phyloP scores from a whole-genome alignment of 2,329 filamentous ascomycete genomes.

The Tolypocladium tropicale region DNA sequence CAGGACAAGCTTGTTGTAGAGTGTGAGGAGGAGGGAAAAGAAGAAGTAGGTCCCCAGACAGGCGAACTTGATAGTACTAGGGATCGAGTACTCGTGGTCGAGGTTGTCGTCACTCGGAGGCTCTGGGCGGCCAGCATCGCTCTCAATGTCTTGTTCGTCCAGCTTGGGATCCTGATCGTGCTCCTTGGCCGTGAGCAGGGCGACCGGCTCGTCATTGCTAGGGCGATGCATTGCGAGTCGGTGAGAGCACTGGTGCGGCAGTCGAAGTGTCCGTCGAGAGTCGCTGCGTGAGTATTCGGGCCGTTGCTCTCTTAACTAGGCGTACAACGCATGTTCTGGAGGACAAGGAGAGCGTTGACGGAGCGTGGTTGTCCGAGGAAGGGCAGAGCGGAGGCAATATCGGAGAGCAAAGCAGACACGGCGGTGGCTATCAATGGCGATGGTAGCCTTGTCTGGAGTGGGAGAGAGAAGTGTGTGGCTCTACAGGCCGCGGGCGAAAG shows the following conservation, averaged over 20 bases:
- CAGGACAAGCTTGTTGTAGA: conserved; percentile 50
- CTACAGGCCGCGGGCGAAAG: not conserved
- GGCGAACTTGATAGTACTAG: conserved; percentile 34
- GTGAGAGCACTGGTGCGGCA: not conserved
- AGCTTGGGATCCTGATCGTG: conserved; percentile 18
- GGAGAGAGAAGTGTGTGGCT: not conserved
- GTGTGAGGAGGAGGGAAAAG: conserved; percentile 36
- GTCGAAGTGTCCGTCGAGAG: not conserved
- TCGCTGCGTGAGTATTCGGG: not conserved
- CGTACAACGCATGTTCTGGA: not conserved
- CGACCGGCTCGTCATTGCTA: conserved; percentile 19
- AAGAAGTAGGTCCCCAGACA: conserved; percentile 43
- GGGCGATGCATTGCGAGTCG: conserved; percentile 19
- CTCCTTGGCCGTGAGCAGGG: conserved; percentile 20
- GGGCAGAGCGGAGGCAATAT: no score
- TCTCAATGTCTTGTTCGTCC: conserved; percentile 21
- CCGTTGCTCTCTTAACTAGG: not conserved
- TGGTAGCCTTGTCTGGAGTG: not conserved
- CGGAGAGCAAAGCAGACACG: not conserved
- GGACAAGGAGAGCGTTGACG: not conserved
- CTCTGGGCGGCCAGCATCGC: conserved; percentile 16
- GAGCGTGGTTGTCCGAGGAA: not conserved
- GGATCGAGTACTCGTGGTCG: conserved; percentile 34
- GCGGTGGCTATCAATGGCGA: not conserved
- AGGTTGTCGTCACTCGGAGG: conserved; percentile 22